phyloP scores from a whole-genome alignment of 768 basidiomycete genomes.

The Boletus subcaerulescens region DNA sequence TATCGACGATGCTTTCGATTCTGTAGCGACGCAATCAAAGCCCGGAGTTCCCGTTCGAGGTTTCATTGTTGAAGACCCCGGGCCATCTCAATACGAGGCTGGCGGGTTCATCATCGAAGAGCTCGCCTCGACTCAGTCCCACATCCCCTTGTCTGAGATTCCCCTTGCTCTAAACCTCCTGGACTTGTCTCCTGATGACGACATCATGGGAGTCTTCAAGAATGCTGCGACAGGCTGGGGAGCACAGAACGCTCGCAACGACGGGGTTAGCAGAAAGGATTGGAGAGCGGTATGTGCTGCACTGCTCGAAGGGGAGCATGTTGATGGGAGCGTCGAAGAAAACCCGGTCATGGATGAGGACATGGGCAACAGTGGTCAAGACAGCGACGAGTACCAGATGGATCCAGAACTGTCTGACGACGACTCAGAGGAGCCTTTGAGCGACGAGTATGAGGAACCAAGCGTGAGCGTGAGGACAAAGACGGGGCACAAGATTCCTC shows the following conservation, averaged over 20 bases:
- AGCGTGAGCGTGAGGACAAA: slow-evolving; percentile 2
- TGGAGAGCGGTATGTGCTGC: slow-evolving; percentile 82
- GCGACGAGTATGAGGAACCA: slow-evolving; percentile 31
- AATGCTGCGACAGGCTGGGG: slow-evolving; percentile 77
- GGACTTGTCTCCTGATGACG: slow-evolving; percentile 69
- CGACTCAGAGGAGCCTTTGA: slow-evolving; percentile 25
- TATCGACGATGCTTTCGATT: slow-evolving; percentile 54
- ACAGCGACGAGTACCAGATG: slow-evolving; percentile 28
- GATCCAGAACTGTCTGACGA: slow-evolving; percentile 21
- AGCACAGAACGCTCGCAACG: slow-evolving; percentile 29
- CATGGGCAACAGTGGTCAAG: slow-evolving; percentile 25
- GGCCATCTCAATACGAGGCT: slow-evolving; percentile 14
- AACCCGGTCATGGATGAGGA: slow-evolving; percentile 12
- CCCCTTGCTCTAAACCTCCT: slow-evolving; percentile 61
- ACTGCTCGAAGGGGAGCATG: slow-evolving; percentile 48
- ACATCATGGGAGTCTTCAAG: slow-evolving; percentile 66
- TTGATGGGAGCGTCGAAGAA: slow-evolving; percentile 23
- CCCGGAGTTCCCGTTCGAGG: slow-evolving; percentile 27
- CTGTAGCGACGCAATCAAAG: slow-evolving; percentile 9
- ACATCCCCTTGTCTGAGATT: slow-evolving; percentile 55
- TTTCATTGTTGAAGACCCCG: slow-evolving; percentile 32
- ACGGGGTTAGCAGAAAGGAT: slow-evolving; percentile 58
- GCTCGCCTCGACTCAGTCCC: slow-evolving; percentile 9
- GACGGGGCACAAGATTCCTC: slow-evolving; percentile 5
- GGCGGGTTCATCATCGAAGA: slow-evolving; percentile 34